Percentiles rank a stretch among this genome's conserved stretches.
Conservation (phyloP, 1,284 basidiomycete species). For the Cystobasidium pallidum region DNA sequence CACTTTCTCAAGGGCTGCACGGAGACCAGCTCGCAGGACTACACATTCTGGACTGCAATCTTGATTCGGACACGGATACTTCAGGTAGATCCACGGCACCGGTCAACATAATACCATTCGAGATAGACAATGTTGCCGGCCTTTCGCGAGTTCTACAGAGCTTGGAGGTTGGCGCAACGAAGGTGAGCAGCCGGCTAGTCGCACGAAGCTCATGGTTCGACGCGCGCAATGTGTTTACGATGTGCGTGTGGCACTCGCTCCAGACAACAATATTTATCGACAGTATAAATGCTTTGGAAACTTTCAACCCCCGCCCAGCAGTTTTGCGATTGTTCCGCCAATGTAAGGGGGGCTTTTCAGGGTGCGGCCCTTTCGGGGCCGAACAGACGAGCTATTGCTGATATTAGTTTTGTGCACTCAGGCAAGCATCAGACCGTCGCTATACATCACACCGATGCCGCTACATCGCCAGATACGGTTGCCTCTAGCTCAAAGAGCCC, state of each 20-base stretch:
- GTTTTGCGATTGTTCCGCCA: constrained; percentile 14
- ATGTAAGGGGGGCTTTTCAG: too few species aligned
- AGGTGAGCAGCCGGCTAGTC: not conserved
- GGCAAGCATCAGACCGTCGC: constrained; percentile 44
- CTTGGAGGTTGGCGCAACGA: not conserved
- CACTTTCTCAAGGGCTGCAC: not conserved
- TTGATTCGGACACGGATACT: constrained; percentile 3
- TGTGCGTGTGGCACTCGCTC: too few species aligned
- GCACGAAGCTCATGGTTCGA: too few species aligned
- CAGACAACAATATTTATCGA: constrained; percentile 35
- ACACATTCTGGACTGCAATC: constrained; percentile 15
- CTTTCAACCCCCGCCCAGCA: constrained; percentile 5
- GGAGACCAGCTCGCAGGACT: not conserved
- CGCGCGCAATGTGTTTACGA: too few species aligned
- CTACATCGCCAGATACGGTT: constrained; percentile 29
- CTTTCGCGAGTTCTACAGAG: not conserved
- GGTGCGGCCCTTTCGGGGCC: too few species aligned
- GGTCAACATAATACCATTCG: not conserved
- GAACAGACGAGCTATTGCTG: too few species aligned
- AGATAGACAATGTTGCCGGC: constrained; percentile 10
- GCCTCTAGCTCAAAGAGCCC: constrained; percentile 12
- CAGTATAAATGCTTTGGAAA: constrained; percentile 37
- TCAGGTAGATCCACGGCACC: not conserved
- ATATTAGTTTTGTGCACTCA: too few species aligned
- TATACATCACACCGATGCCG: constrained; percentile 46